Base-by-base conservation (phyloP, 2,329 filamentous ascomycete species). In the Plenodomus biglobosus region DNA sequence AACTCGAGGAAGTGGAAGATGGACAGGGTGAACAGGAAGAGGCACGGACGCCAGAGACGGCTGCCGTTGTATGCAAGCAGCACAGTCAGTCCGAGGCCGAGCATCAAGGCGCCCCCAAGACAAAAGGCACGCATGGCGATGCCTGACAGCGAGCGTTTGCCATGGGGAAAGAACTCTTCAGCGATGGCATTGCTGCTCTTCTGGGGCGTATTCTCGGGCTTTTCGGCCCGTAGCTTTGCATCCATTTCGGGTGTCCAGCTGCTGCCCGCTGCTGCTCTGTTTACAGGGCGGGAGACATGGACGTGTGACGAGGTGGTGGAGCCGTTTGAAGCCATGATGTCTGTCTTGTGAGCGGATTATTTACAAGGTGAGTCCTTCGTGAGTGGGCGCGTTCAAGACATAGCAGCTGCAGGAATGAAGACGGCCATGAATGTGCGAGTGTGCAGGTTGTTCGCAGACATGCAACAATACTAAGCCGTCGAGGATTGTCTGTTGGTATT, bases 1-100 rank as follows among this genome's bases (percentile, higher is more conserved):
- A 92, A 99, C 74, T 99, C 94, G 71, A 97, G 85, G 74, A 96
- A 97, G 78, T 99, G 94, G 75, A 97, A 97, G 22, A 87, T 62
- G 20, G 86, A 81, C 40, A 97, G 85, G 13, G 84, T 77, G 42
- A 76, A 75, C 40, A 87, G 65, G 75, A 92, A 92, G 69, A 81
- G 78, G 8, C 79, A 77, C 1, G 82, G 69, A 18, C 84, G 77
- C 84, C 84, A 87, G 45, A 82, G 66, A 3, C 74, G 70, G 35
- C 66, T 74, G 11, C 61, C 58, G 32, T 65, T 49, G 50, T 67
- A 65, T 46, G 56, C 48, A 32, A 69, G 57, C 22, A 64, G 42
- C 21, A 57, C 42, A 36, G 72, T 60, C 27, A 68, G 46, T 18
- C 72, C 40, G 16, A 73, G 44, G 38, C 72, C 66, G 10, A 66